These are phyloP conservation scores for Huntiella moniliformis DNA, from an alignment of 2,329 filamentous ascomycete species.

Conservation along the genomic window DNA sequence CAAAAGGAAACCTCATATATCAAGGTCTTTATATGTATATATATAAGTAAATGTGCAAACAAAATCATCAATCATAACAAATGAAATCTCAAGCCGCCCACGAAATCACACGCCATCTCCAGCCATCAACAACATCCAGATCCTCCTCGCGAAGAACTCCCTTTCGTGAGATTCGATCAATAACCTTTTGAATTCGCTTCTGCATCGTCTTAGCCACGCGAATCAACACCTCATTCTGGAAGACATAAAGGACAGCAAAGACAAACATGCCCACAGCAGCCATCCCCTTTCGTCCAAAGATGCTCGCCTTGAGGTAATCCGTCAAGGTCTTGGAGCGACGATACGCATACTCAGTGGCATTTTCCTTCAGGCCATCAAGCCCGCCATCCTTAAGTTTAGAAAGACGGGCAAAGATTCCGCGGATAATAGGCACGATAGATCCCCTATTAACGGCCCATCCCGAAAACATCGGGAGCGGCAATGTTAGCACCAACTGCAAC, in stretches of 20 bases:
- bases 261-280: constrained; percentile 35
- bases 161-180: constrained; percentile 29
- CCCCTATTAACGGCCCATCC: constrained; percentile 5
- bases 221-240: constrained; percentile 38
- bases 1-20: too few species aligned
- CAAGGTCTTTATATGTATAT: too few species aligned
- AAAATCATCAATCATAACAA: too few species aligned
- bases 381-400: neutral
- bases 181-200: constrained; percentile 23
- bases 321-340: constrained; percentile 30
- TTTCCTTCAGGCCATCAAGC: constrained; percentile 15
- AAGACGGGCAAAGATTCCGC: constrained; percentile 7
- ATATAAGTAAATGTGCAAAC: too few species aligned
- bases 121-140: constrained; percentile 30
- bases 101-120: constrained; percentile 36
- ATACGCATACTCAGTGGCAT: constrained; percentile 41
- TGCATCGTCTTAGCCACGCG: constrained; percentile 33
- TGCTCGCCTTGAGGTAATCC: constrained; percentile 27
- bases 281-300: constrained; percentile 25
- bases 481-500: constrained; percentile 12
- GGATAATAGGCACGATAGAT: constrained; percentile 11
- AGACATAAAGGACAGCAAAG: constrained; percentile 37
- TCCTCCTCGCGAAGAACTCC: constrained; percentile 29
- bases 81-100: constrained; percentile 19
- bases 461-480: constrained; percentile 4